These are phyloP conservation scores for Cladophialophora chaetospira DNA, from an alignment of 2,329 filamentous ascomycete genomes.

Conservation along the genomic window DNA sequence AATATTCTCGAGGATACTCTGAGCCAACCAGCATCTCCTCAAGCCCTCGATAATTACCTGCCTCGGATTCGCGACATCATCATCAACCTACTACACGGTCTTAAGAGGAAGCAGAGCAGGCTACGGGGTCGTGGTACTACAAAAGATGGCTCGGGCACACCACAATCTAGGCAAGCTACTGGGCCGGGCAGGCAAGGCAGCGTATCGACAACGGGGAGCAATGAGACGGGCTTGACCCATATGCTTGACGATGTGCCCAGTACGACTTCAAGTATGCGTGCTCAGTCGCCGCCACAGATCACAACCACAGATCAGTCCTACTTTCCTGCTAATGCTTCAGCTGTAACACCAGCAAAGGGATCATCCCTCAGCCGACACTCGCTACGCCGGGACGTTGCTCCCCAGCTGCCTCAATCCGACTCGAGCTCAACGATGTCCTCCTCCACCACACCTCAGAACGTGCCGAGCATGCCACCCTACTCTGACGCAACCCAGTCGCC, in stretches of 20 bases:
- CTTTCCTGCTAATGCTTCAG: slow-evolving; percentile 6
- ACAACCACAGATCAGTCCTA: slow-evolving; percentile 3
- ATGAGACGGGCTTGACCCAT: slow-evolving; percentile 47
- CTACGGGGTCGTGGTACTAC: slow-evolving; percentile 58
- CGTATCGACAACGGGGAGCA: slow-evolving; percentile 50
- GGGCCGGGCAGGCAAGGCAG: slow-evolving; percentile 45
- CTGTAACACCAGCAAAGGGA: neutral
- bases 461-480: slow-evolving; percentile 73
- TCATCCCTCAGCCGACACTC: slow-evolving; percentile 21
- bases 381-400: slow-evolving; percentile 20
- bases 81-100: slow-evolving; percentile 90
- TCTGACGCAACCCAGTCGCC: slow-evolving; percentile 58
- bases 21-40: slow-evolving; percentile 91
- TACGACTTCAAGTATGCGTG: slow-evolving; percentile 17
- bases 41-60: slow-evolving; percentile 90
- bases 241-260: slow-evolving; percentile 41
- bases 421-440: slow-evolving; percentile 66
- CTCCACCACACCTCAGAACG: slow-evolving; percentile 74
- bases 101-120: slow-evolving; percentile 96
- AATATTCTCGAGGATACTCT: slow-evolving; percentile 92
- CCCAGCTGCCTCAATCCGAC: slow-evolving; percentile 27
- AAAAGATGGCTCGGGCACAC: slow-evolving; percentile 51
- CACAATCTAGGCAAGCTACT: slow-evolving; percentile 15
- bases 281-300: slow-evolving; percentile 16
- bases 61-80: slow-evolving; percentile 97